Base-by-base conservation (phyloP, 768 basidiomycete species). In the Chalciporus piperatus region DNA sequence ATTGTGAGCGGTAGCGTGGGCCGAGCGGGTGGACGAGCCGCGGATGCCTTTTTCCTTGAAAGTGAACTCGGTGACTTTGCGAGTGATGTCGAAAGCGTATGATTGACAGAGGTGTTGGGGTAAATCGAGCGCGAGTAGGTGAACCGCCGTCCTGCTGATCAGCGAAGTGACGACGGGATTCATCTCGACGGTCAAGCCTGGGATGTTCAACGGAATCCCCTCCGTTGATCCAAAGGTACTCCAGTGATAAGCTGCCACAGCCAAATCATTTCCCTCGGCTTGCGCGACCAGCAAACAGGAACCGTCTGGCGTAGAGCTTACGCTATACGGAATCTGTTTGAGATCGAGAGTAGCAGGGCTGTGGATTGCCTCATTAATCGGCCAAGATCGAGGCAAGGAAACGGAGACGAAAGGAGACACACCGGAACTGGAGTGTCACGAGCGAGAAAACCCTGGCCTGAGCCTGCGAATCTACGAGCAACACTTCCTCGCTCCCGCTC, bases 21-120 rank as follows among this genome's bases (percentile, higher is more conserved):
- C 12, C 11, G 25, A 48, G 37, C 57, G 59, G 30, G 47, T 2
- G 6, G 16, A 37, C n/a, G 35, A 37, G 8, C 6, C 8, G n/a
- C n/a, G 35, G 35, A 37, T 43, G 25, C 70, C 72, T 30, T 70
- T 74, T 50, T 77, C 74, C 47, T 70, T 70, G 68, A 83, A 81
- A 63, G 69, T 73, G 59, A 80, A 80, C 53, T 82, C 78, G 2
- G 79, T 80, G 20, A 71, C 65, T 43, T 76, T 78, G 45, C 74
- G 74, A 8, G 77, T 78, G 61, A 83, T 81, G 30, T 75, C 69
- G 16, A 82, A 63, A 6, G 69, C 72, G 19, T 75, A 42, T 0
- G 81, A 82, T 20, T 60, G 59, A 41, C 76, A 73, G 20, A 47
- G 42, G 4, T 57, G 64, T 13, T 58, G 19, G 3, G 54, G 16